These are phyloP conservation scores for Knoxdaviesia capensis DNA, from an alignment of 2,329 filamentous ascomycete species.

Conservation along the genomic window DNA sequence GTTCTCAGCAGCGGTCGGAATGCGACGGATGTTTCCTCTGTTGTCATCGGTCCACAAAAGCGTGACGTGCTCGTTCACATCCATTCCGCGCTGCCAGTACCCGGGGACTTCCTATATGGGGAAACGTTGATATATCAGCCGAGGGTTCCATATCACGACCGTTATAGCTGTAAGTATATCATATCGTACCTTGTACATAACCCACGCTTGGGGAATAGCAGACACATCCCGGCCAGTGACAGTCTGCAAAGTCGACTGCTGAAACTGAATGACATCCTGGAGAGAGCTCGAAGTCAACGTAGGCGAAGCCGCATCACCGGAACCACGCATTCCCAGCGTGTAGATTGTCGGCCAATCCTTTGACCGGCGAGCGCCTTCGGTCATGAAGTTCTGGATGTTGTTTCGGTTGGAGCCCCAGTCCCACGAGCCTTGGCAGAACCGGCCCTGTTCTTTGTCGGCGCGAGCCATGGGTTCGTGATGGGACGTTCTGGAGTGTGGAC, in stretches of 20 bases:
- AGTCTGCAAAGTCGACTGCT: slow-evolving; percentile 7
- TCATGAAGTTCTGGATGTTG: slow-evolving; percentile 36
- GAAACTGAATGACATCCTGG: slow-evolving; percentile 18
- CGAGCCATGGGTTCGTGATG: slow-evolving; percentile 48
- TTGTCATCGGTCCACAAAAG: slow-evolving; percentile 45
- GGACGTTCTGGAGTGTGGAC: slow-evolving; percentile 22
- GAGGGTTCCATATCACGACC: not conserved
- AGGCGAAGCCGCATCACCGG: slow-evolving; percentile 24
- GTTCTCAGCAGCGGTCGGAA: slow-evolving; percentile 38
- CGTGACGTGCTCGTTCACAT: slow-evolving; percentile 40
- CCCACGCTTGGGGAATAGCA: slow-evolving; percentile 33
- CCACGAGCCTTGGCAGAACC: slow-evolving; percentile 29
- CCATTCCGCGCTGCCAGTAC: slow-evolving; percentile 35
- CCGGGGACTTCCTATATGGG: slow-evolving; percentile 23
- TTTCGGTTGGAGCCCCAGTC: slow-evolving; percentile 34
- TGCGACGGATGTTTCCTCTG: slow-evolving; percentile 36
- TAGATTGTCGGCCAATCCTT: slow-evolving; percentile 36
- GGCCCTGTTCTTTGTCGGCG: slow-evolving; percentile 27
- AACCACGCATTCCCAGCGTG: slow-evolving; percentile 38
- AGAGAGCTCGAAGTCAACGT: not conserved
- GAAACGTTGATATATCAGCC: not conserved
- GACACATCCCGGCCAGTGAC: slow-evolving; percentile 7
- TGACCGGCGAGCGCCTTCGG: slow-evolving; percentile 31
- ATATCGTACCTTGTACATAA: slow-evolving; percentile 26
- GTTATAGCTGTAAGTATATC: not conserved